Conservation (phyloP, 345 rosid species). For the Leavenworthia alabamica region DNA sequence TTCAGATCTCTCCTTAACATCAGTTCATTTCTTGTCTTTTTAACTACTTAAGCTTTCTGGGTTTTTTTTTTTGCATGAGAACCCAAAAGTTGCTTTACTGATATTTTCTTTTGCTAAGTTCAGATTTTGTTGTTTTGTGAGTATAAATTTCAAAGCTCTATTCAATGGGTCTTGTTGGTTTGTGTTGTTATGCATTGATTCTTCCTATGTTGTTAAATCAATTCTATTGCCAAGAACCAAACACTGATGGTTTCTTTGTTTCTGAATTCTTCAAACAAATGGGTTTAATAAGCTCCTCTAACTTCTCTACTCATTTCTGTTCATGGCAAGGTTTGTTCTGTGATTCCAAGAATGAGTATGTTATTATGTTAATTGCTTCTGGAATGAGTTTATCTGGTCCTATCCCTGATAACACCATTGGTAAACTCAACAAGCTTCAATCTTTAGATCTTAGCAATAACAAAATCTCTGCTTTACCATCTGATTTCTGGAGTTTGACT, state of each 20-base stretch:
- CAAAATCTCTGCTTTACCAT: conserved; percentile 67
- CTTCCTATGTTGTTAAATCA: conserved; percentile 53
- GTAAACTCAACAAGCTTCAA: conserved; percentile 74
- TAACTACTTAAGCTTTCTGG: conserved; percentile 5
- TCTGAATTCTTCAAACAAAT: conserved; percentile 63
- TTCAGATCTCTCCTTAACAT: conserved; percentile 16
- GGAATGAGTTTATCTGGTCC: conserved; percentile 63
- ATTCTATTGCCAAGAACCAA: conserved; percentile 55
- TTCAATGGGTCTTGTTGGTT: conserved; percentile 56
- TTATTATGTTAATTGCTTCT: conserved; percentile 45
- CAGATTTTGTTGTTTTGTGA: neutral
- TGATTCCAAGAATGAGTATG: conserved; percentile 47
- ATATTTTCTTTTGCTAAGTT: conserved; percentile 11
- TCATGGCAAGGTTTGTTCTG: conserved; percentile 70
- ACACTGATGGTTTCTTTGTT: conserved; percentile 74
- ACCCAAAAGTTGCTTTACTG: conserved; percentile 10
- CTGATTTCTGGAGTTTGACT: conserved; percentile 86
- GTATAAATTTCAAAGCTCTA: neutral
- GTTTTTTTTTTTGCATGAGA: conserved; percentile 14
- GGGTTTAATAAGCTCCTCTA: conserved; percentile 39
- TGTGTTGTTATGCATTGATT: conserved; percentile 45
- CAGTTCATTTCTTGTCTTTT: conserved; percentile 3
- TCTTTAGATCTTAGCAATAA: conserved; percentile 78
- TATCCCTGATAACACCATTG: conserved; percentile 77
- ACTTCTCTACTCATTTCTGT: conserved; percentile 57